phyloP scores from a whole-genome alignment of 768 basidiomycete species.

The Strobilomyces confusus region DNA sequence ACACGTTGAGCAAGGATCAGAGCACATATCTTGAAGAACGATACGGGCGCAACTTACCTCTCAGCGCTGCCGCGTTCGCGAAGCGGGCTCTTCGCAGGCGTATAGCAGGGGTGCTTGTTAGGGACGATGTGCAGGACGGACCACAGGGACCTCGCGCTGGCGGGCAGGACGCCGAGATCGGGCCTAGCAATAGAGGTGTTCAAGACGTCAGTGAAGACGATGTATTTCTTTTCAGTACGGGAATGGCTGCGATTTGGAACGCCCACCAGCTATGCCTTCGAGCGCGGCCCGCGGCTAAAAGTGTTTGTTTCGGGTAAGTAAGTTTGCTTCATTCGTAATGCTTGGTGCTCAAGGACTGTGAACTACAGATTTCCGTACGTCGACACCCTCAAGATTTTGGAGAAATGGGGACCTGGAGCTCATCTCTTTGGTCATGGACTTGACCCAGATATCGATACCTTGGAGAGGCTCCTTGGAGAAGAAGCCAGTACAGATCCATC shows the following conservation, averaged over 20 bases:
- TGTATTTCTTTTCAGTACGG: conserved; percentile 82
- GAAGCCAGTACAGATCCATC: conserved; percentile 36
- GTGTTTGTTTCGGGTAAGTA: conserved; percentile 93
- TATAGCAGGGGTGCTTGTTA: conserved; percentile 80
- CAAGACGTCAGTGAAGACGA: conserved; percentile 74
- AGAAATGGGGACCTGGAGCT: conserved; percentile 96
- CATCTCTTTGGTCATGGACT: conserved; percentile 83
- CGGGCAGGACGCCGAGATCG: conserved; percentile 42
- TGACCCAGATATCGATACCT: conserved; percentile 67
- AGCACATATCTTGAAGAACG: conserved; percentile 85
- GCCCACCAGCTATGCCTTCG: conserved; percentile 69
- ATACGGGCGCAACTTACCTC: conserved; percentile 86
- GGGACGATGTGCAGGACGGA: conserved; percentile 42
- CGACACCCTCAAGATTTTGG: conserved; percentile 88
- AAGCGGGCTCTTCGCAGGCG: conserved; percentile 85
- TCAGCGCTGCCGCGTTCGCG: conserved; percentile 67
- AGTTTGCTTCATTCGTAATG: conserved; percentile 20
- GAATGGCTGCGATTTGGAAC: conserved; percentile 95
- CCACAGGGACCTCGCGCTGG: conserved; percentile 40
- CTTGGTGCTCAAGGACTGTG: not conserved
- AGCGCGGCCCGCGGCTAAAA: conserved; percentile 61
- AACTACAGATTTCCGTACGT: conserved; percentile 81
- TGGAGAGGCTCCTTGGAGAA: conserved; percentile 58
- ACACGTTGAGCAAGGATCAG: conserved; percentile 60
- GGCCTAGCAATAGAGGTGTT: conserved; percentile 67